These are phyloP conservation scores for Vanrija pseudolonga DNA, from an alignment of 1,284 basidiomycete genomes.

Conservation along the genomic window DNA sequence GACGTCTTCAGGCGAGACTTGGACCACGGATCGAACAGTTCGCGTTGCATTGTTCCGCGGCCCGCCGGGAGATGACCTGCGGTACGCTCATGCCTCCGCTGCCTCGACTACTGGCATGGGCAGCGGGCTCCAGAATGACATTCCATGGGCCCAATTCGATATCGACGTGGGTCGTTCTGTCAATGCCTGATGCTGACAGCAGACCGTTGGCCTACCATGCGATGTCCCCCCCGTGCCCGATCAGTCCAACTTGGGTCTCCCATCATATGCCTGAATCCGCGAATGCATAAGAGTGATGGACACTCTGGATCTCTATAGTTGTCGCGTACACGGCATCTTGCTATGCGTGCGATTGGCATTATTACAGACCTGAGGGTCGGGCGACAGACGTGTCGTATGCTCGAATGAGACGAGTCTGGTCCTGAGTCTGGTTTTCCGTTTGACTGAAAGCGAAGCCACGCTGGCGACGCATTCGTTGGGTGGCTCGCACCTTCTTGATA, in stretches of 20 bases:
- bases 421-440: constrained; percentile 78
- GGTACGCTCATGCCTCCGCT: constrained; percentile 40
- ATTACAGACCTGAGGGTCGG: constrained; percentile 45
- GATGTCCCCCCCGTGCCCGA: constrained; percentile 21
- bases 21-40: constrained; percentile 43
- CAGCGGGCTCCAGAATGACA: constrained; percentile 1
- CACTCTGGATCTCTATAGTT: neutral
- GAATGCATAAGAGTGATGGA: too few relatives aligned
- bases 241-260: neutral
- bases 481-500: constrained; percentile 94
- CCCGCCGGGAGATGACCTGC: constrained; percentile 29
- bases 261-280: too few relatives aligned
- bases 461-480: constrained; percentile 88
- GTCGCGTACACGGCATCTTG: neutral
- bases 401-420: constrained; percentile 78
- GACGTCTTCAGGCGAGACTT: constrained; percentile 33
- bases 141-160: constrained; percentile 39
- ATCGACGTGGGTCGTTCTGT: constrained; percentile 33
- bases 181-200: constrained; percentile 7
- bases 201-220: constrained; percentile 35
- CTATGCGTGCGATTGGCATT: neutral
- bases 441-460: constrained; percentile 96
- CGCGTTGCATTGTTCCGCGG: constrained; percentile 43
- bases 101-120: neutral
- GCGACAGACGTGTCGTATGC: constrained; percentile 75